Evolutionary conservation across 306 rosid species (phyloP).

Genomic region (Aeschynomene evenia): DNA sequence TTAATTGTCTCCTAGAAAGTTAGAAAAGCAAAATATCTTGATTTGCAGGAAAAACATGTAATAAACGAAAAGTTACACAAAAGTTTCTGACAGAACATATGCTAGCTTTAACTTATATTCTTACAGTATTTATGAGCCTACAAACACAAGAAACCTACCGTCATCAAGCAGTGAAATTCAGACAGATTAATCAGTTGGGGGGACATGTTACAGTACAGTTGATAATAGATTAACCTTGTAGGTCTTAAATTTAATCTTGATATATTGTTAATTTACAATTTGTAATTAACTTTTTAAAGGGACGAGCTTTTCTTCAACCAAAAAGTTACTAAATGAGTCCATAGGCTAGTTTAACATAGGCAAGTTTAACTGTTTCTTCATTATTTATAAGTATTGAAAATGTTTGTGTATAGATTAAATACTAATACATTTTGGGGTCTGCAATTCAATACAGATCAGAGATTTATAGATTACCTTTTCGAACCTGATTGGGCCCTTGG

Average conservation of each 20-base stretch:
- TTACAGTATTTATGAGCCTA: slow-evolving; percentile 1
- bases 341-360: too few species aligned
- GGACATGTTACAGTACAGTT: not conserved
- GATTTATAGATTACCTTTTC: not conserved
- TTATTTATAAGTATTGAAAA: too few species aligned
- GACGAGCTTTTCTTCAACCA: too few species aligned
- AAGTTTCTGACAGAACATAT: not conserved
- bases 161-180: not conserved
- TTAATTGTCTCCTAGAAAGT: not conserved
- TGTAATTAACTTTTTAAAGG: too few species aligned
- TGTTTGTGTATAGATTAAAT: too few species aligned
- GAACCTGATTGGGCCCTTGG: not conserved
- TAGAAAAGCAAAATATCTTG: not conserved
- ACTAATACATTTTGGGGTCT: too few species aligned
- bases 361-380: too few species aligned
- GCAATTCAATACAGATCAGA: too few species aligned
- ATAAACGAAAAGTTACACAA: not conserved
- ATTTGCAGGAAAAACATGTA: too few species aligned
- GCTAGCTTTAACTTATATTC: not conserved
- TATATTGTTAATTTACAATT: too few species aligned
- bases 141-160: not conserved
- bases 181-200: not conserved
- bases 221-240: slow-evolving; percentile 61
- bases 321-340: too few species aligned
- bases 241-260: too few species aligned